A percentile compares a stretch with the other conserved stretches of the same genome.
Evolutionary conservation across 2,329 filamentous ascomycete genomes (phyloP).

Genomic region (Cercospora sp.): DNA sequence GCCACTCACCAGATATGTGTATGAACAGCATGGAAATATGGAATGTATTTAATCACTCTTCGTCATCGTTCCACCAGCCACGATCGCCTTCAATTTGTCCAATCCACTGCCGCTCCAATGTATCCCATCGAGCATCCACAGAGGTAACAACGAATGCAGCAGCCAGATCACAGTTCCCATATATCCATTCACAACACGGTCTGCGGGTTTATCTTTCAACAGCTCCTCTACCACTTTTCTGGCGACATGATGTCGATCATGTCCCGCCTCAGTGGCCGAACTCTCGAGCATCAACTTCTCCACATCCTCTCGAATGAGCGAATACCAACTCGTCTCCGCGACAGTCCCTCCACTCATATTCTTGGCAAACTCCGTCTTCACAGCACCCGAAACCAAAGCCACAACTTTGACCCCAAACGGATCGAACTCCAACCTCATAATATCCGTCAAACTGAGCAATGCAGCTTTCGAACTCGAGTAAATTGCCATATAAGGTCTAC

Average conservation of each 20-base stretch:
- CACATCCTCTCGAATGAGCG: conserved; percentile 48
- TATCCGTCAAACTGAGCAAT: conserved; percentile 27
- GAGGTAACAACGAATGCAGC: conserved; percentile 23
- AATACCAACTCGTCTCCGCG: conserved; percentile 50
- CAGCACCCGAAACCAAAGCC: conserved; percentile 14
- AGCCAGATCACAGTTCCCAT: conserved; percentile 18
- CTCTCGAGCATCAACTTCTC: conserved; percentile 17
- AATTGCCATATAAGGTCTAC: conserved; percentile 35
- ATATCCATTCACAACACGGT: conserved; percentile 20
- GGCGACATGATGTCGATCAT: conserved; percentile 23
- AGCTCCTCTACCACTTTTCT: conserved; percentile 20
- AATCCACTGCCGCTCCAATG: conserved; percentile 15
- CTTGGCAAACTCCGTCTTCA: conserved; percentile 19
- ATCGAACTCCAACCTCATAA: conserved; percentile 34
- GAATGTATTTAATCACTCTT: conserved; percentile 8
- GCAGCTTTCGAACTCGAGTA: conserved; percentile 40
- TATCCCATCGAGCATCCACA: conserved; percentile 18
- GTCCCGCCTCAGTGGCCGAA: conserved; percentile 8
- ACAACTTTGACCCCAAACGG: conserved; percentile 38
- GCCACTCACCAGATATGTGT: background rate
- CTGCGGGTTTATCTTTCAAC: conserved; percentile 11
- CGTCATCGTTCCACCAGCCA: background rate
- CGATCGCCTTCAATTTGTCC: conserved; percentile 10
- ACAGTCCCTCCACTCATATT: conserved; percentile 44
- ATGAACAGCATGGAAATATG: background rate